These are phyloP conservation scores for Sugiyamaella pinicola DNA, from an alignment of 1,139 yeast species.

Conservation along the genomic window DNA sequence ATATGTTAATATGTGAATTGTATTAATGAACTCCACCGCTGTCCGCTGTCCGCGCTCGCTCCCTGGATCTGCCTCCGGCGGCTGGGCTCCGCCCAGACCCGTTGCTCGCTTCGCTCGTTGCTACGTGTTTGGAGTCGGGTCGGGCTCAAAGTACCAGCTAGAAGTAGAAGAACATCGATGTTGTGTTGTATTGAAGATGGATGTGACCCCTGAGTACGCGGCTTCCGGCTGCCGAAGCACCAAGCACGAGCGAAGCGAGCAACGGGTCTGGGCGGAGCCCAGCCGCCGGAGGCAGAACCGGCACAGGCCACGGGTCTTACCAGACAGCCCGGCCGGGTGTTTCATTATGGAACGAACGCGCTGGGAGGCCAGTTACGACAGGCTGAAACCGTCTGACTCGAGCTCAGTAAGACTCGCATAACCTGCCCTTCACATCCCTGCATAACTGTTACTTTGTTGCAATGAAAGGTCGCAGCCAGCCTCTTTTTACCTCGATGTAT, in stretches of 20 bases:
- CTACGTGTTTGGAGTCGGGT: neutral
- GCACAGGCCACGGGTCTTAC: too few species aligned
- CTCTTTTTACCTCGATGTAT: too few species aligned
- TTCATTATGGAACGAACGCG: neutral
- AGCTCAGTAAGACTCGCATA: neutral
- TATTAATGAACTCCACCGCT: constrained; percentile 3
- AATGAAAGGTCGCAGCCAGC: too few species aligned
- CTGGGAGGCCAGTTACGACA: too few species aligned
- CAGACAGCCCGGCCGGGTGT: neutral
- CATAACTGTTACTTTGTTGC: neutral
- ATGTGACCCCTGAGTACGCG: neutral
- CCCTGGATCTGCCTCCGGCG: constrained; percentile 12
- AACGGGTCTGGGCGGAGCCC: too few species aligned
- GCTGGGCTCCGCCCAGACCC: constrained; percentile 15
- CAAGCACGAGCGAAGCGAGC: too few species aligned
- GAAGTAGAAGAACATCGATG: too few species aligned
- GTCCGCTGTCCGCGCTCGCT: neutral
- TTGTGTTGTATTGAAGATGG: too few species aligned
- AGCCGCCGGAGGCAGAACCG: too few species aligned
- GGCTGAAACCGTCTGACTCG: neutral
- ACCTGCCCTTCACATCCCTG: neutral
- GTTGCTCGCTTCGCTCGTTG: constrained; percentile 13
- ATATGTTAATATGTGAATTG: constrained; percentile 15
- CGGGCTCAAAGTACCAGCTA: neutral
- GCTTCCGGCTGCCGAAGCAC: too few species aligned